phyloP scores from a whole-genome alignment of 176 grass and related monocot species.

The Carex kokanica region DNA sequence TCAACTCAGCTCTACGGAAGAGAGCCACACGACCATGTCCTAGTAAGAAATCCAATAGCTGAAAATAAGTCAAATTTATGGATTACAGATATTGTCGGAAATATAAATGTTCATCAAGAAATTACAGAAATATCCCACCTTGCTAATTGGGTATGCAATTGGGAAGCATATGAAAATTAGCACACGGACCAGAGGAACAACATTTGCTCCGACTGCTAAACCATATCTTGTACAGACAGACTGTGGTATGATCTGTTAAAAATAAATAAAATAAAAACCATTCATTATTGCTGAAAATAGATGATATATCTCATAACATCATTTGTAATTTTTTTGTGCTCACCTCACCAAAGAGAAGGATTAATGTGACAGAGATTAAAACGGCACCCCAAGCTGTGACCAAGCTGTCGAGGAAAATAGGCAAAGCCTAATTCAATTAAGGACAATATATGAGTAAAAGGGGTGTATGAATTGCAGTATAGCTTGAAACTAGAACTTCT shows the following conservation, averaged over 20 bases:
- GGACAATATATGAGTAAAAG: neutral
- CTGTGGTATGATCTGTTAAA: slow-evolving; percentile 69
- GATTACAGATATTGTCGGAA: neutral
- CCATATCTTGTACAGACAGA: slow-evolving; percentile 79
- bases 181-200: slow-evolving; percentile 71
- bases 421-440: slow-evolving; percentile 48
- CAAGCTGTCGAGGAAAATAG: slow-evolving; percentile 94
- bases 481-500: neutral
- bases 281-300: neutral
- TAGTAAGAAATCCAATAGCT: slow-evolving; percentile 74
- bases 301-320: neutral
- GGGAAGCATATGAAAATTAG: slow-evolving; percentile 93
- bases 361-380: slow-evolving; percentile 79
- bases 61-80: slow-evolving; percentile 32
- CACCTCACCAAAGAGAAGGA: slow-evolving; percentile 87
- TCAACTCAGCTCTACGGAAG: slow-evolving; percentile 88
- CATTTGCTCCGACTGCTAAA: slow-evolving; percentile 68
- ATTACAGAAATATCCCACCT: slow-evolving; percentile 38
- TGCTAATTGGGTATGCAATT: slow-evolving; percentile 93
- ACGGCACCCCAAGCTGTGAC: slow-evolving; percentile 92
- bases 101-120: neutral
- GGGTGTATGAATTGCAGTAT: neutral
- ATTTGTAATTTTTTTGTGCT: slow-evolving; percentile 1
- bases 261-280: slow-evolving; percentile 13
- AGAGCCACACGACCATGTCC: slow-evolving; percentile 75